Conservation (phyloP, 73 alveolate species). For the Stentor roeselii region DNA sequence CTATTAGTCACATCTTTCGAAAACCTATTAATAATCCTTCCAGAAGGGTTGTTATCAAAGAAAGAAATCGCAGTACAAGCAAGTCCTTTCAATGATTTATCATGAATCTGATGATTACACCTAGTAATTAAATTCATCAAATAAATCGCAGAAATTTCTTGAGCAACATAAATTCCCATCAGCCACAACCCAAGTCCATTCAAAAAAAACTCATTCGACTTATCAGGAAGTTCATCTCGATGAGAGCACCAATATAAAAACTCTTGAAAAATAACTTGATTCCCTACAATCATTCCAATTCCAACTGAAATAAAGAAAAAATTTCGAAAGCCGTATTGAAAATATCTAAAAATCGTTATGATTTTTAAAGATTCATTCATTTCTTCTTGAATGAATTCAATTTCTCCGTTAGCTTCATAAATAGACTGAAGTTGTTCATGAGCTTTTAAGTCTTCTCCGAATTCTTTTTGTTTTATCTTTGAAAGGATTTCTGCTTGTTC, state of each 20-base stretch:
- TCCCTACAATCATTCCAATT: too few relatives aligned
- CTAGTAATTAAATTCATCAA: too few relatives aligned
- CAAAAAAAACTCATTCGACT: not conserved
- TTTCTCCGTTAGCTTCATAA: too few relatives aligned
- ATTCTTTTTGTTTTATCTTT: too few relatives aligned
- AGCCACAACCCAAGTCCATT: constrained; percentile 5
- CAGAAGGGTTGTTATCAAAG: constrained; percentile 52
- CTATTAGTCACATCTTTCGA: constrained; percentile 38
- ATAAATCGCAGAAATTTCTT: too few relatives aligned
- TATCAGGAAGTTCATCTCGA: not conserved
- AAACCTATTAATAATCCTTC: constrained; percentile 50
- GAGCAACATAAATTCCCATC: too few relatives aligned
- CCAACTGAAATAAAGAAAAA: not conserved
- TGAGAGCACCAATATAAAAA: not conserved
- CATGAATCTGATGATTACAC: too few relatives aligned
- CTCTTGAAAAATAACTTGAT: not conserved
- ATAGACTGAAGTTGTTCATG: too few relatives aligned
- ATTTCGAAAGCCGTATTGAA: not conserved
- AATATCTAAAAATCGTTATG: not conserved
- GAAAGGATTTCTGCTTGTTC: constrained; percentile 17
- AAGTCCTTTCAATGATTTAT: not conserved
- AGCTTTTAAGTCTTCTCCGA: too few relatives aligned
- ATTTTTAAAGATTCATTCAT: not conserved
- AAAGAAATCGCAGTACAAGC: constrained; percentile 29
- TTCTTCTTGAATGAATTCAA: not conserved